Conservation (phyloP, 176 grass and related monocot species). For the Hsuehochloa calcarea region DNA sequence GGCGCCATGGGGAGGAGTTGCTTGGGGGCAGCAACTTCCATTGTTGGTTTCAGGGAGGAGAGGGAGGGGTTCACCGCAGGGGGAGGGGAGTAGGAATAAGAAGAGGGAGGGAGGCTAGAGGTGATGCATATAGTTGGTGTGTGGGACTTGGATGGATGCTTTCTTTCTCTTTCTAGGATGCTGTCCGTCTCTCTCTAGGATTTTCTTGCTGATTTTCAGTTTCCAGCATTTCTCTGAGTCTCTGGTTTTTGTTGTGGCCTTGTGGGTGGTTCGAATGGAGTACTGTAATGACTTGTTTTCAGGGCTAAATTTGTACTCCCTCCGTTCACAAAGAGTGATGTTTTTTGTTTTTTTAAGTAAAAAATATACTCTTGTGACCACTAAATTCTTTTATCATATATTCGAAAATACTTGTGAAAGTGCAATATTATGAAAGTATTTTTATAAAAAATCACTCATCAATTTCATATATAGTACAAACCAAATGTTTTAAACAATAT, state of each 20-base stretch:
- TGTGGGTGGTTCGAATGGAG: not conserved
- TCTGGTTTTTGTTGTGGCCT: not conserved
- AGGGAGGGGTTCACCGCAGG: not conserved
- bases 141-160: conserved; percentile 9
- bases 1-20: conserved; percentile 30
- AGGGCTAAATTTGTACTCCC: no score
- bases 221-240: not conserved
- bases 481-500: no score
- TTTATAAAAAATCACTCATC: no score
- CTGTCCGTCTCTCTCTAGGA: not conserved
- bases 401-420: no score
- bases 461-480: no score
- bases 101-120: conserved; percentile 31
- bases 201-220: conserved; percentile 24
- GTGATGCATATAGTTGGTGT: conserved; percentile 2
- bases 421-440: no score
- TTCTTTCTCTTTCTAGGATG: not conserved
- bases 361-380: no score
- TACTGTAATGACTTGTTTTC: not conserved
- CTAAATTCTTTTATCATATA: no score
- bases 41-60: conserved; percentile 9
- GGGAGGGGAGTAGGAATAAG: conserved; percentile 36
- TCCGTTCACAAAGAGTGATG: no score
- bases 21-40: conserved; percentile 47
- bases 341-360: no score